Evolutionary conservation across 1,284 basidiomycete genomes (phyloP).

Genomic region (Phaffia rhodozyma): DNA sequence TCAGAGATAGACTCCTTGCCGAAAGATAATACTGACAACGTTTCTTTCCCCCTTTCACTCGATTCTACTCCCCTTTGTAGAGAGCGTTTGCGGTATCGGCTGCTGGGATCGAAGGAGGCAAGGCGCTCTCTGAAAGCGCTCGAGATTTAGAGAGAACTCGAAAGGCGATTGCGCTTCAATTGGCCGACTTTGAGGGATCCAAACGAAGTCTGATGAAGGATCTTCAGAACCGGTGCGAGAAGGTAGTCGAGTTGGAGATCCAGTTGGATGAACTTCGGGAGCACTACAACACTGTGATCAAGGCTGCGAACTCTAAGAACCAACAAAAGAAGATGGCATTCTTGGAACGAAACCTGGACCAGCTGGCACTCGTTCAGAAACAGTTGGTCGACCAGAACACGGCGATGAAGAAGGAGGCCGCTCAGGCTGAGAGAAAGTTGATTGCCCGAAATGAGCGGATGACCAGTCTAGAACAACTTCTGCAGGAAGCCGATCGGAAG

Average conservation of each 20-base stretch:
- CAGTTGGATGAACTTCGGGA: slow-evolving; percentile 98
- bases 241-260: slow-evolving; percentile 98
- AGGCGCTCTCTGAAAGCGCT: slow-evolving; percentile 88
- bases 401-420: slow-evolving; percentile 92
- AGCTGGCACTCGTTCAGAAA: slow-evolving; percentile 91
- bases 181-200: slow-evolving; percentile 95
- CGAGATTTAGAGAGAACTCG: slow-evolving; percentile 94
- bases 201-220: slow-evolving; percentile 99
- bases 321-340: slow-evolving; percentile 99
- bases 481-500: slow-evolving; percentile 64
- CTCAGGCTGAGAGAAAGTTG: slow-evolving; percentile 90
- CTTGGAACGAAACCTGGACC: slow-evolving; percentile 92
- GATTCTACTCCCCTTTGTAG: slow-evolving; percentile 38
- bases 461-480: slow-evolving; percentile 79
- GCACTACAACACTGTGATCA: slow-evolving; percentile 96
- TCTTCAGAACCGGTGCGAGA: slow-evolving; percentile 98
- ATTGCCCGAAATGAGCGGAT: slow-evolving; percentile 95
- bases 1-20: background rate
- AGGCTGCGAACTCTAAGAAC: slow-evolving; percentile 93
- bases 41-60: slow-evolving; percentile 9
- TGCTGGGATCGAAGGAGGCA: slow-evolving; percentile 89
- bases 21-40: background rate
- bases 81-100: slow-evolving; percentile 93
- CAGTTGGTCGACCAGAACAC: slow-evolving; percentile 99
- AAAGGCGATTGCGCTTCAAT: slow-evolving; percentile 91